Base-by-base conservation (phyloP, 163 green algal species). In the Prototheca wickerhamii region DNA sequence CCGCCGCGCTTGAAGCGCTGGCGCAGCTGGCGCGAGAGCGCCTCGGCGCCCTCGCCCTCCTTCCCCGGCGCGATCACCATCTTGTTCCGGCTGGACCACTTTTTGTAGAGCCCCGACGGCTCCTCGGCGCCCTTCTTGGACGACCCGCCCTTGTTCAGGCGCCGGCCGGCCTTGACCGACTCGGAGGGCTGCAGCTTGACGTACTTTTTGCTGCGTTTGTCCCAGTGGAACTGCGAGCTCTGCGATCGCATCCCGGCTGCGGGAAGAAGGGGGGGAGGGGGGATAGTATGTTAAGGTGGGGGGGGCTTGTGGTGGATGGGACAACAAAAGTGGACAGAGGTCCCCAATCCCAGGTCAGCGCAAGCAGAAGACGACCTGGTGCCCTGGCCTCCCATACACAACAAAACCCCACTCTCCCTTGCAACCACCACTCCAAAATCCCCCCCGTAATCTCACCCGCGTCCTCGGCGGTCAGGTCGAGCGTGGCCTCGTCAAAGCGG, bases 131-230 rank as follows among this genome's bases (percentile, higher is more conserved):
- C 6, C n/a, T 56, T 56, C 37, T 46, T 46, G 37, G 12, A 8
- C 37, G 10, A 8, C 10, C 10, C 10, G 10, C 12, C 12, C 12
- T 46, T 15, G 37, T 15, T 8, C 28, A 73, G 44, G 3, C 79
- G 70, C 67, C 70, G 78, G 52, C 69, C 84, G 12, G 64, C 76
- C 58, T 73, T 69, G 17, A 87, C 46, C 8, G 61, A 44, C 67
- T 89, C 82, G 12, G 56, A 62, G 25, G 74, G 58, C 58, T 83
- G 70, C 65, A 89, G 75, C 68, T 82, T 75, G 18, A 94, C 81
- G 59, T 93, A 94, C 58, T 76, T 77, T 65, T 84, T 82, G 62
- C 82, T 75, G n/a, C 80, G 74, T 66, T 89, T 90, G 78, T 95
- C 88, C 88, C 88, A 95, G 59, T 91, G 79, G 70, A 71, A 91